Evolutionary conservation across 2,329 filamentous ascomycete species (phyloP), one percentile per base, ranked within the genome.

Genomic region (Talaromyces albobiverticillius): DNA sequence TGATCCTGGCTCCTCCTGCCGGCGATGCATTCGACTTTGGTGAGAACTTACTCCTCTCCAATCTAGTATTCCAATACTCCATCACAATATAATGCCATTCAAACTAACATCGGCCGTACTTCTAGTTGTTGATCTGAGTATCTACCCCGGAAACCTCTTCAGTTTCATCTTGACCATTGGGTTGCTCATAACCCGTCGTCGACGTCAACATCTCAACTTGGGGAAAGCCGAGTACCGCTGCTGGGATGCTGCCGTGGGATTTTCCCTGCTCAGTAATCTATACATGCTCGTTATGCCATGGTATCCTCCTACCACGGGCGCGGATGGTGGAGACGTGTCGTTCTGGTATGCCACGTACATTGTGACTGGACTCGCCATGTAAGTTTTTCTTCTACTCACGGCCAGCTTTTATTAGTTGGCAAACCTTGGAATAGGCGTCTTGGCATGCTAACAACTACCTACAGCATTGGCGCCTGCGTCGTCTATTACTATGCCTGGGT

Each of bases 341-440:
- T 90, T 90, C 68, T 90, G 83, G 82, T 90, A 89, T 59, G 85
- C 78, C 1, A 89, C 85, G 0, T 89, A 89, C 60, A 79, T 80
- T 20, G 80, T 84, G 0, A 79, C 82, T 0, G 85, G 86, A 0
- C 78, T 89, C 54, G 84, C 67, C n/a, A 79, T 88, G 81, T 85
- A 73, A 76, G 82, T 80, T 40, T 14, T 26, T 16, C n/a, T 54
- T 38, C 36, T 34, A 34, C 13, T 34, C 31, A 10, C 13, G 31
- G 31, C 23, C 20, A 36, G 14, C 25, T 38, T 8, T 26, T 38
- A 5, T 50, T 8, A n/a, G 18, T 14, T 34, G 31, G 5, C 13
- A 14, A 14, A 34, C 8, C 4, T 10, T 13, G 13, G 9, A 34
- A 34, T n/a, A 13, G 3, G 13, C 31, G 13, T 34, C 5, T 10